Evolutionary conservation across 1,284 basidiomycete species (phyloP).

Genomic region (Wolfiporia cocos): DNA sequence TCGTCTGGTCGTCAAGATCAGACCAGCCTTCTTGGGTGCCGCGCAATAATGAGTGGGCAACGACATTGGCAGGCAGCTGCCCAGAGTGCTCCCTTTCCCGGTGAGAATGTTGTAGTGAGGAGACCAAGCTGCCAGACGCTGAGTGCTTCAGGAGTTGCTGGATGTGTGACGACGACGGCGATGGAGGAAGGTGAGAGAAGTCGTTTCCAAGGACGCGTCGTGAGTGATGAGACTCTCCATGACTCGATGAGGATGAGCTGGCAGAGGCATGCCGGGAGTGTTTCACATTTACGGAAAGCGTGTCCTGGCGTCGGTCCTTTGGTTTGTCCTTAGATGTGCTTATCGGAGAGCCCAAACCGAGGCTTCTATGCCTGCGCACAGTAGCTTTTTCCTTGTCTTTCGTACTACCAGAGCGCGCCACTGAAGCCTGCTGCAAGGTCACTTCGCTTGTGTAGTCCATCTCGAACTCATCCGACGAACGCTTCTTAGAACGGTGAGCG

Average conservation of each 20-base stretch:
- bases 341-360: conserved; percentile 47
- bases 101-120: conserved; percentile 34
- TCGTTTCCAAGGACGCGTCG: conserved; percentile 66
- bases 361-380: conserved; percentile 66
- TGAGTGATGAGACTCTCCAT: conserved; percentile 40
- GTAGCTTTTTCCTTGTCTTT: conserved; percentile 47
- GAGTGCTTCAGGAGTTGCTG: conserved; percentile 72
- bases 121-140: conserved; percentile 38
- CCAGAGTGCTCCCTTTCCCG: conserved; percentile 31
- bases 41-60: conserved; percentile 70
- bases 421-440: conserved; percentile 41
- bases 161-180: conserved; percentile 80
- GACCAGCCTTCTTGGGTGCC: conserved; percentile 84
- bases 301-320: conserved; percentile 66
- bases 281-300: conserved; percentile 41
- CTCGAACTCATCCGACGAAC: conserved; percentile 79
- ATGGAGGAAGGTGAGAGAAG: conserved; percentile 85
- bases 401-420: conserved; percentile 21
- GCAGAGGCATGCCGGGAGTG: conserved; percentile 63
- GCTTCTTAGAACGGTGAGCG: conserved; percentile 59
- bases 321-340: conserved; percentile 37
- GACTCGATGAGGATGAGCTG: conserved; percentile 59
- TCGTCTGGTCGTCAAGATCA: conserved; percentile 79
- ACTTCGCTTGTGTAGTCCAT: conserved; percentile 62
- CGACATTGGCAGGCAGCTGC: conserved; percentile 56